Conservation (phyloP, 169 alveolate genomes). For the Cyclospora cayetanensis region DNA sequence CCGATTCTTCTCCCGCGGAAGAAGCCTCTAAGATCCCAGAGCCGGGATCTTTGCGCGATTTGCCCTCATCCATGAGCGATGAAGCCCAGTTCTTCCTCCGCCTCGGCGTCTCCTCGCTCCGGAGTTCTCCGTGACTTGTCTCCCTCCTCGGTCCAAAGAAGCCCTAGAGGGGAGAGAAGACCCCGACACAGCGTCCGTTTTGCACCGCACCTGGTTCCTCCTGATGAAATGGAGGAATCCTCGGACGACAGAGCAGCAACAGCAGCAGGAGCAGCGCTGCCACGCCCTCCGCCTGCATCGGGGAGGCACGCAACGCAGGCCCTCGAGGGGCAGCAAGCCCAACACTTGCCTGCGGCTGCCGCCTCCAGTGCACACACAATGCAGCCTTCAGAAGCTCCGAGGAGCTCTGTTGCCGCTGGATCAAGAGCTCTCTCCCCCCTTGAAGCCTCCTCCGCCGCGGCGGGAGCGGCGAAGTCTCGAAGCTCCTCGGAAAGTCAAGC, state of each 20-base stretch:
- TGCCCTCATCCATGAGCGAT: neutral
- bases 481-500: neutral
- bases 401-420: no score
- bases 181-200: neutral
- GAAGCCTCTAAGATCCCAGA: no score
- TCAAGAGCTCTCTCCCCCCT: neutral
- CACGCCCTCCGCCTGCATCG: no score
- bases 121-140: neutral
- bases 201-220: neutral
- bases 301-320: no score
- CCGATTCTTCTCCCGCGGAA: no score
- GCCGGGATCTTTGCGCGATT: no score
- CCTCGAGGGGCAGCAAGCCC: no score
- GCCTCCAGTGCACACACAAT: no score
- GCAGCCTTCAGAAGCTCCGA: no score
- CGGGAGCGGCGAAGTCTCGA: neutral
- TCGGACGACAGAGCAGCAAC: neutral
- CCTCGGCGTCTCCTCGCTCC: neutral
- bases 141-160: neutral
- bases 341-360: no score
- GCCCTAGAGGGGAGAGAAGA: neutral
- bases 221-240: neutral
- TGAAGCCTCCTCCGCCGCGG: neutral
- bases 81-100: neutral
- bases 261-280: constrained; percentile 17